A percentile compares a stretch with the other conserved stretches of the same genome.
phyloP scores from a whole-genome alignment of 2,329 filamentous ascomycete species.

The Fusarium bactridioides region DNA sequence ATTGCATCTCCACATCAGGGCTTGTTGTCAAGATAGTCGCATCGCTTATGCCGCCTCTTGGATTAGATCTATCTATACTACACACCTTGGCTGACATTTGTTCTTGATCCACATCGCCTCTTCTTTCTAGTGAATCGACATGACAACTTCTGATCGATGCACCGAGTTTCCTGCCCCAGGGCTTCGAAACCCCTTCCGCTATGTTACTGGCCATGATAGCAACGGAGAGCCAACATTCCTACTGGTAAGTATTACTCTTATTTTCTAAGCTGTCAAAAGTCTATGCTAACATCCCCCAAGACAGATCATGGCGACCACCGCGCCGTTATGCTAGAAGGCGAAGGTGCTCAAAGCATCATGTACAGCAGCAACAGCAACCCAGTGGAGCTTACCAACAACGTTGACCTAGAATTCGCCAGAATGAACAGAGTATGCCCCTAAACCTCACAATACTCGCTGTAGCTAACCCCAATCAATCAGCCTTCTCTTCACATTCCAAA shows the following conservation, averaged over 20 bases:
- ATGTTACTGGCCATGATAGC: background rate
- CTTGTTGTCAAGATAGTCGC: too few species aligned
- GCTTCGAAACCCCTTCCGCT: background rate
- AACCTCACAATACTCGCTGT: rapidly evolving
- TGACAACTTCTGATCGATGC: background rate
- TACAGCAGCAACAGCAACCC: background rate
- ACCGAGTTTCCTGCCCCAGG: background rate
- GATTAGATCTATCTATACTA: rapidly evolving
- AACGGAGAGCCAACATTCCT: background rate
- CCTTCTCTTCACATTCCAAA: background rate
- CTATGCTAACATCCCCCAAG: rapidly evolving
- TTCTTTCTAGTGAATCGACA: rapidly evolving
- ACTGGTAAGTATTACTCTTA: background rate
- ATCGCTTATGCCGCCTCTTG: rapidly evolving
- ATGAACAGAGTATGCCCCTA: background rate
- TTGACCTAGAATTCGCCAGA: background rate
- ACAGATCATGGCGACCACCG: background rate
- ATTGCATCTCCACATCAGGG: too few species aligned
- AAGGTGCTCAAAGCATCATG: background rate
- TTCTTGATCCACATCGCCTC: rapidly evolving
- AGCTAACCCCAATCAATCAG: background rate
- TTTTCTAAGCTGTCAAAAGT: rapidly evolving
- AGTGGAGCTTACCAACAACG: background rate
- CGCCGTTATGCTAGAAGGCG: background rate
- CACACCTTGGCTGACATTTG: too few species aligned